Conservation (phyloP, 345 rosid species). For the Hibiscus tridactylites region DNA sequence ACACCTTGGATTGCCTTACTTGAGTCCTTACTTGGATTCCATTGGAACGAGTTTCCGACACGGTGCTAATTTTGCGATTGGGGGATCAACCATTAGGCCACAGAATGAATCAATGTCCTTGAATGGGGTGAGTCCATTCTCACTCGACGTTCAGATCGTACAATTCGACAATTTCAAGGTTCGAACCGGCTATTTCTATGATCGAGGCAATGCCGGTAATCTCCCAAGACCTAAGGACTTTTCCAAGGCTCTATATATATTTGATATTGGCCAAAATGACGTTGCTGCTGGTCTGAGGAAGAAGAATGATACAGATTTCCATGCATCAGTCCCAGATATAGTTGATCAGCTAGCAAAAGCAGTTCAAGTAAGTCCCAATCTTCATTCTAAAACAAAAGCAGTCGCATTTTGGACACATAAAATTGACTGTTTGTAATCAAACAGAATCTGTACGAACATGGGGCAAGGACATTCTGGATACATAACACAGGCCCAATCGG, state of each 20-base stretch:
- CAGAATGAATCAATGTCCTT: slow-evolving; percentile 59
- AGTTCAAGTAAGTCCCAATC: slow-evolving; percentile 9
- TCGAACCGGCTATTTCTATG: slow-evolving; percentile 41
- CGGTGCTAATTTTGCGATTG: slow-evolving; percentile 86
- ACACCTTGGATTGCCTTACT: slow-evolving; percentile 51
- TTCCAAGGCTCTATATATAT: slow-evolving; percentile 6
- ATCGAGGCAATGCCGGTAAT: slow-evolving; percentile 28
- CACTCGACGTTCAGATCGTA: slow-evolving; percentile 69
- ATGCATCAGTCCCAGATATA: slow-evolving; percentile 5
- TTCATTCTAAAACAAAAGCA: no score
- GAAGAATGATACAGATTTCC: background rate
- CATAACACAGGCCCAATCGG: slow-evolving; percentile 52
- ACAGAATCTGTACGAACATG: no score
- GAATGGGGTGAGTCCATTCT: slow-evolving; percentile 77
- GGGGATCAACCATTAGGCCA: slow-evolving; percentile 78
- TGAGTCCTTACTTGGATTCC: slow-evolving; percentile 83
- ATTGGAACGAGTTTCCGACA: slow-evolving; percentile 65
- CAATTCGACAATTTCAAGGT: slow-evolving; percentile 62
- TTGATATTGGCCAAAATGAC: slow-evolving; percentile 18
- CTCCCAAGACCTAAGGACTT: slow-evolving; percentile 14
- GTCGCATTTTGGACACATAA: no score
- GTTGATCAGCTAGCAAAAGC: slow-evolving; percentile 8
- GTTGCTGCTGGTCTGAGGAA: slow-evolving; percentile 9
- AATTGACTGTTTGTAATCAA: background rate
- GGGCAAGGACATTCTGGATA: no score